phyloP scores from a whole-genome alignment of 1,139 yeast genomes.

The Candida gigantensis region DNA sequence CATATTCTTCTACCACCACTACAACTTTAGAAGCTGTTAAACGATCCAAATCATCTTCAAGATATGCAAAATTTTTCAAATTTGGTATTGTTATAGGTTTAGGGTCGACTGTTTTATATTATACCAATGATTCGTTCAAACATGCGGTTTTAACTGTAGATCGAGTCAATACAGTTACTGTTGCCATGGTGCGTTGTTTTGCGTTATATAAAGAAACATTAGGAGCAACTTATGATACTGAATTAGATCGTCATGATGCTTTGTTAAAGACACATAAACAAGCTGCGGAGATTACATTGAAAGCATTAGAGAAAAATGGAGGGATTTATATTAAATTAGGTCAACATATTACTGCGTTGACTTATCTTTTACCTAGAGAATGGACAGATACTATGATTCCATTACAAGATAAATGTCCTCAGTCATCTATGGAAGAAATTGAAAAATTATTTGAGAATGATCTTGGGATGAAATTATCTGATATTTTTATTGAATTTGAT shows the following conservation, averaged over 20 bases:
- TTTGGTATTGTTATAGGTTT: constrained; percentile 34
- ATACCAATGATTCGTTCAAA: constrained; percentile 34
- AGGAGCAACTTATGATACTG: constrained; percentile 42
- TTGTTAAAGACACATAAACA: constrained; percentile 59
- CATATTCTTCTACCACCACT: too few species aligned
- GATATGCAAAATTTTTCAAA: constrained; percentile 21
- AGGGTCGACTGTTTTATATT: constrained; percentile 29
- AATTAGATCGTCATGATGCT: constrained; percentile 54
- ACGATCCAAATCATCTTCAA: too few species aligned
- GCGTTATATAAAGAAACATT: constrained; percentile 62
- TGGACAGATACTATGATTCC: constrained; percentile 97
- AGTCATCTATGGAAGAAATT: constrained; percentile 71
- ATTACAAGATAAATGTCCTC: constrained; percentile 87
- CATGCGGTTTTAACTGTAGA: constrained; percentile 44
- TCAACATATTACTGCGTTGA: constrained; percentile 89
- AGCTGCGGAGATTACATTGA: constrained; percentile 78
- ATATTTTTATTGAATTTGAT: constrained; percentile 66
- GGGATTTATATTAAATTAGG: constrained; percentile 94
- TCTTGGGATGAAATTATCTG: constrained; percentile 62
- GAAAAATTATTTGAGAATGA: constrained; percentile 66
- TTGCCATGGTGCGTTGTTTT: constrained; percentile 66
- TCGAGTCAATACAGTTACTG: constrained; percentile 63
- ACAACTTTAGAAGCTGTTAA: too few species aligned
- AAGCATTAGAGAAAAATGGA: constrained; percentile 82
- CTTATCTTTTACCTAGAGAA: constrained; percentile 85